Conservation (phyloP, 2,329 filamentous ascomycete species). For the Fusarium sp. region DNA sequence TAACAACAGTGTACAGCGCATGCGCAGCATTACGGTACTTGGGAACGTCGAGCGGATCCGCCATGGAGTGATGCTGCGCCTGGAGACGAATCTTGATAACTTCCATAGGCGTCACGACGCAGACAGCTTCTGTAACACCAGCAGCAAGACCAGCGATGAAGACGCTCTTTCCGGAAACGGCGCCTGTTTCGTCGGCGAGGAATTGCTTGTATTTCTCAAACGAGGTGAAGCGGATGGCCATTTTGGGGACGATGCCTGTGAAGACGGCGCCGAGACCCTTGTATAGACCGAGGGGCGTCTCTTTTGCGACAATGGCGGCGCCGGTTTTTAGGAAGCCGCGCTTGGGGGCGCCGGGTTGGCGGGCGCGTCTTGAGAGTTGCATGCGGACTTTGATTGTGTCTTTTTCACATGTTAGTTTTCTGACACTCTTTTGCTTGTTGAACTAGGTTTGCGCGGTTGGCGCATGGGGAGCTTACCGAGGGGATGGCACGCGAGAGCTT, state of each 20-base stretch:
- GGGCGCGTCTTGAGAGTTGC: conserved; percentile 92
- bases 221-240: conserved; percentile 98
- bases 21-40: conserved; percentile 97
- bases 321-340: conserved; percentile 92
- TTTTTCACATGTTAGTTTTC: conserved; percentile 49
- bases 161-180: conserved; percentile 77
- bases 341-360: conserved; percentile 83
- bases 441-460: conserved; percentile 10
- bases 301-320: conserved; percentile 84
- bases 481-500: conserved; percentile 94
- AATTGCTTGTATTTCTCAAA: conserved; percentile 95
- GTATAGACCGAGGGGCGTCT: conserved; percentile 94
- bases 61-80: conserved; percentile 97
- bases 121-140: conserved; percentile 95
- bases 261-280: conserved; percentile 98
- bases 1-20: conserved; percentile 85
- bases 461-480: conserved; percentile 70
- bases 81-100: conserved; percentile 98
- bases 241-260: conserved; percentile 97
- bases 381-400: conserved; percentile 99
- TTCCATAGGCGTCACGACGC: conserved; percentile 98
- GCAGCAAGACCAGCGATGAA: conserved; percentile 84
- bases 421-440: not conserved
- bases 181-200: conserved; percentile 76
- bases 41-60: conserved; percentile 93